These are phyloP conservation scores for Combretum micranthum DNA, from an alignment of 345 rosid species.

Conservation along the genomic window DNA sequence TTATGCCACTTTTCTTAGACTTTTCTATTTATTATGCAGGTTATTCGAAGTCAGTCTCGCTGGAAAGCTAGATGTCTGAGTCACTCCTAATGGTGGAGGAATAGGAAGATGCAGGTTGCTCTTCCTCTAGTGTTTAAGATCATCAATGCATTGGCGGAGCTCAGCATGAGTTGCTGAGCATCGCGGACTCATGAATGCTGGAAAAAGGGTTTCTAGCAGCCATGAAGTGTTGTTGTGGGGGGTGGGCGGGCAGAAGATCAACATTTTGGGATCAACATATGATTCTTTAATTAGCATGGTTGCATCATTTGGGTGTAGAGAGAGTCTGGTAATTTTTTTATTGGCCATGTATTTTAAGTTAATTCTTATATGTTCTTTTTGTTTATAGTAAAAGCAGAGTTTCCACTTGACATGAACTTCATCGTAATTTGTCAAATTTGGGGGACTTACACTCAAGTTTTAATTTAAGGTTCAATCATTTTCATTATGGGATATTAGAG, in stretches of 20 bases:
- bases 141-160: conserved; percentile 27
- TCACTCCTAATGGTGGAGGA: conserved; percentile 41
- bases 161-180: conserved; percentile 29
- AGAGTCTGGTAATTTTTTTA: conserved; percentile 10
- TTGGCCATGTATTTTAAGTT: no score
- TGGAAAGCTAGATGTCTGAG: conserved; percentile 45
- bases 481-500: no score
- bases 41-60: conserved; percentile 62
- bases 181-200: conserved; percentile 36
- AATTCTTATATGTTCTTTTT: no score
- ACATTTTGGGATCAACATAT: conserved; percentile 54
- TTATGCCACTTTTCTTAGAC: neutral
- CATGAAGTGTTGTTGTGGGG: conserved; percentile 30
- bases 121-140: conserved; percentile 29
- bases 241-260: conserved; percentile 30
- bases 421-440: no score
- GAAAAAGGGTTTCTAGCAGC: conserved; percentile 36
- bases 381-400: no score
- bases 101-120: conserved; percentile 34
- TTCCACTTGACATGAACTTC: no score
- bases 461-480: no score
- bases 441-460: no score
- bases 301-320: conserved; percentile 55
- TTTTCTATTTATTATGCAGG: conserved; percentile 43
- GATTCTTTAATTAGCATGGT: conserved; percentile 51